Base-by-base conservation (phyloP, 2,329 filamentous ascomycete species). In the Tolypocladium endophyticum region DNA sequence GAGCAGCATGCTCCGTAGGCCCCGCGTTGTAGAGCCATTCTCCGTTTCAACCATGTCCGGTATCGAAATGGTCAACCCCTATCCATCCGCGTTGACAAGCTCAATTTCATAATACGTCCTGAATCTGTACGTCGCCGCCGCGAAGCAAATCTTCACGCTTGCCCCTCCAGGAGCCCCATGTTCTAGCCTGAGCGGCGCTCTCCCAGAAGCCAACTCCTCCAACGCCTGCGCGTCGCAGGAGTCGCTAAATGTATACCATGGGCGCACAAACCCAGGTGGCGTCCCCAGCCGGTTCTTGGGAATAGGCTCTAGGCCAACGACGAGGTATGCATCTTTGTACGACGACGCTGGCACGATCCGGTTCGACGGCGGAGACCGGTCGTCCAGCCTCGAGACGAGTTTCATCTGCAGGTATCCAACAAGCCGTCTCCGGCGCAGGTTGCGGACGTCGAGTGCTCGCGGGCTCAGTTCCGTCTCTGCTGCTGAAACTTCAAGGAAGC, bases 91-190 rank as follows among this genome's bases (percentile, higher is more conserved):
- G 6, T 59, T 61, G 8, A 55, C n/a, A 11, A 59, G 20, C 20
- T 59, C 25, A 14, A 52, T 47, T 47, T 59, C 45, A 12, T 59
- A 59, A 20, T 59, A 57, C n/a, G 54, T 61, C 53, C 54, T 57
- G 6, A 59, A 56, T 25, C 39, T 35, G 47, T 54, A 47, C 59
- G 45, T 60, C 36, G 6, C 59, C 35, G 55, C 20, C 45, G 18
- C 16, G 33, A 60, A 45, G 3, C 56, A 5, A 33, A 53, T 43
- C 36, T n/a, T 25, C 23, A 58, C 8, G 4, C 35, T 58, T 35
- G 35, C 43, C 41, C 56, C 43, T 30, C 56, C 56, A 5, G 56
- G 56, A 6, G 56, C 56, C 28, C 28, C 28, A 20, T 58, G 56
- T 43, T 52, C 20, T 33, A 33, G 16, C 30, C 14, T 38, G 43